phyloP scores from a whole-genome alignment of 495 filamentous ascomycete genomes.

The Aspergillus saccharolyticus region DNA sequence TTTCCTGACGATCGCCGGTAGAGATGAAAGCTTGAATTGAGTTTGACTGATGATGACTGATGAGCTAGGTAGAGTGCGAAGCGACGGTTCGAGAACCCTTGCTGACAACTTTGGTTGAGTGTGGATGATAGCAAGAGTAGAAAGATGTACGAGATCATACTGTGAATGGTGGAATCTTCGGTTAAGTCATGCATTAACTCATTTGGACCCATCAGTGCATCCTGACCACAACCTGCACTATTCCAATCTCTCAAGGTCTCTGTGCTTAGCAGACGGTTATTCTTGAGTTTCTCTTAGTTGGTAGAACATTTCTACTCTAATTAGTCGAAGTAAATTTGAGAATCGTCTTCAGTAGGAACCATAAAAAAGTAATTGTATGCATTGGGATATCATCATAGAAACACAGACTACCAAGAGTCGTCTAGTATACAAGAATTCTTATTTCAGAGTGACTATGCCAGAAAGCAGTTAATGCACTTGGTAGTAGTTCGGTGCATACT shows the following conservation, averaged over 20 bases:
- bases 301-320: no score
- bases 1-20: neutral
- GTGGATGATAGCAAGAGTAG: neutral
- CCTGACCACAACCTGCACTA: no score
- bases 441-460: neutral
- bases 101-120: neutral
- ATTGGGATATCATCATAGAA: slow-evolving; percentile 1
- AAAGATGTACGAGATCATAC: neutral
- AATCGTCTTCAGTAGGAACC: no score
- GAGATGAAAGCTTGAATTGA: neutral
- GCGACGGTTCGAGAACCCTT: neutral
- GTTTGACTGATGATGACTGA: neutral
- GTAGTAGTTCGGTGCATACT: slow-evolving; percentile 87
- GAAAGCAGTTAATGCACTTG: slow-evolving; percentile 38
- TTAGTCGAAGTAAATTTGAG: no score
- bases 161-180: neutral
- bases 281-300: no score
- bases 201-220: no score
- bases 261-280: no score
- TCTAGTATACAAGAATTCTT: slow-evolving; percentile 3
- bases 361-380: no score
- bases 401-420: neutral
- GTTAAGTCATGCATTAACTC: neutral
- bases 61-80: neutral
- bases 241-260: no score